A percentile compares a stretch with the other conserved stretches of the same genome.
Conservation (phyloP, 139 green algal species). For the Chlorella sorokiniana region DNA sequence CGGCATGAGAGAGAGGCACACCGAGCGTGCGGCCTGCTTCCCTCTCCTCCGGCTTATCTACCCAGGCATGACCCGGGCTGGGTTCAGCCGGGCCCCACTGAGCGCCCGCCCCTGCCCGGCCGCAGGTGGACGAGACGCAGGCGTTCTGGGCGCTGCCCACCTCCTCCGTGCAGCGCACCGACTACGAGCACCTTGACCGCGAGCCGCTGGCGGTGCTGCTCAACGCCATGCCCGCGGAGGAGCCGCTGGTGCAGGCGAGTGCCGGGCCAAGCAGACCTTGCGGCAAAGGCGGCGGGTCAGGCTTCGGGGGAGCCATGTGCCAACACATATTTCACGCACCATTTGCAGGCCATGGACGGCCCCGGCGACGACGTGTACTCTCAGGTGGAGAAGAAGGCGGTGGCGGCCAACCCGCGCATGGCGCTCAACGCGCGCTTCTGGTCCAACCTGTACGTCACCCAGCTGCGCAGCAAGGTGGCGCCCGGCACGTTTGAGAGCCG, state of each 20-base stretch:
- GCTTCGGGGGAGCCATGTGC: no score
- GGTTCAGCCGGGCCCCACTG: no score
- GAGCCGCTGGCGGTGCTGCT: slow-evolving; percentile 38
- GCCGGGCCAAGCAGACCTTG: neutral
- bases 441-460: slow-evolving; percentile 47
- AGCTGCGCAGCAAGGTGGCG: slow-evolving; percentile 14
- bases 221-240: slow-evolving; percentile 33
- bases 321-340: no score
- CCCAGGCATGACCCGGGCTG: neutral
- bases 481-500: slow-evolving; percentile 49
- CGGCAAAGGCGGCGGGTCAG: no score
- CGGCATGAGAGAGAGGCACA: no score
- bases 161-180: neutral
- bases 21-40: neutral
- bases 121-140: slow-evolving; percentile 57
- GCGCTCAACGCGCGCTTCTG: slow-evolving; percentile 29
- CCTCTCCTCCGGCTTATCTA: neutral
- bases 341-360: slow-evolving; percentile 35
- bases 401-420: slow-evolving; percentile 28
- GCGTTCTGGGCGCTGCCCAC: slow-evolving; percentile 25
- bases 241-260: slow-evolving; percentile 35
- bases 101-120: slow-evolving; percentile 12
- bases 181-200: slow-evolving; percentile 38
- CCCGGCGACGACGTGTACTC: slow-evolving; percentile 6
- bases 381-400: slow-evolving; percentile 39